These are phyloP conservation scores for Penicillium brasilianum DNA, from an alignment of 2,329 filamentous ascomycete species.

Conservation along the genomic window DNA sequence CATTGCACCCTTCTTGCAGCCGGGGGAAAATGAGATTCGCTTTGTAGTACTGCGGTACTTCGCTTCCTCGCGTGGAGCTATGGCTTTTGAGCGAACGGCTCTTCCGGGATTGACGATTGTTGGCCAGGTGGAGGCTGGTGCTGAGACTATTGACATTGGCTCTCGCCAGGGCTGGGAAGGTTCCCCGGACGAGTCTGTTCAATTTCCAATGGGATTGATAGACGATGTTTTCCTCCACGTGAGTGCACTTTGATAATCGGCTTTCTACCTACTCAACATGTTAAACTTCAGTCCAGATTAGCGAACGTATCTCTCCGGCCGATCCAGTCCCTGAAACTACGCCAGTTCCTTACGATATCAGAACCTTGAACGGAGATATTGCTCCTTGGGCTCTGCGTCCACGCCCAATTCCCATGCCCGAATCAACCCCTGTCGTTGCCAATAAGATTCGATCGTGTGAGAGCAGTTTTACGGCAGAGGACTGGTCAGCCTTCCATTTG, in stretches of 20 bases:
- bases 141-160: slow-evolving; percentile 20
- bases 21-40: slow-evolving; percentile 30
- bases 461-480: not conserved
- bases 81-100: slow-evolving; percentile 37
- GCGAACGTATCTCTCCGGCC: slow-evolving; percentile 27
- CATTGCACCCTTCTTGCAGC: slow-evolving; percentile 30
- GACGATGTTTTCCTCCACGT: slow-evolving; percentile 53
- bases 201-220: slow-evolving; percentile 34
- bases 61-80: slow-evolving; percentile 31
- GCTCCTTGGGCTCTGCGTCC: slow-evolving; percentile 47
- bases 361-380: slow-evolving; percentile 47
- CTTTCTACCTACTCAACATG: not conserved
- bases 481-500: slow-evolving; percentile 24
- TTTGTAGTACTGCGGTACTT: slow-evolving; percentile 38
- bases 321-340: not conserved
- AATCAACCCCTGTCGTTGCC: slow-evolving; percentile 30
- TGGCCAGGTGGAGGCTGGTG: slow-evolving; percentile 26
- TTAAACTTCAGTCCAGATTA: slow-evolving; percentile 23
- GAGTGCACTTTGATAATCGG: slow-evolving; percentile 9
- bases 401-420: slow-evolving; percentile 45
- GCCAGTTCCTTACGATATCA: slow-evolving; percentile 38
- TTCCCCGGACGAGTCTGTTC: slow-evolving; percentile 25
- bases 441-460: slow-evolving; percentile 31
- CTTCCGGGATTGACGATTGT: slow-evolving; percentile 37
- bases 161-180: slow-evolving; percentile 25